These are phyloP conservation scores for Saccharum officinarum DNA, from an alignment of 176 grass and related monocot species.

Conservation along the genomic window DNA sequence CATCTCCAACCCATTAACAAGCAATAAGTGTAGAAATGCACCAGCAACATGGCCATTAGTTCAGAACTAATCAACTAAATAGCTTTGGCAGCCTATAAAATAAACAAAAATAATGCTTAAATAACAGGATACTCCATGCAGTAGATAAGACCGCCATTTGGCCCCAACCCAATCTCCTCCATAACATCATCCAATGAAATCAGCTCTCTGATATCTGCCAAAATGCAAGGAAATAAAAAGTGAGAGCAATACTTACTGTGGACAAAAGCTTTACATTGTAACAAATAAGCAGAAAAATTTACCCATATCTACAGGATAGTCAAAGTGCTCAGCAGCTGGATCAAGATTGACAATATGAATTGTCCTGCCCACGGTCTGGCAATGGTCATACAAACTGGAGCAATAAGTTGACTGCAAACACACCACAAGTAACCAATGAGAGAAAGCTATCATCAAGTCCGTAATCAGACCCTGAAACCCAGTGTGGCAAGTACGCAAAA, in stretches of 20 bases:
- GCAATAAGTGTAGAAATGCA: neutral
- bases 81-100: neutral
- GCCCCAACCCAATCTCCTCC: constrained; percentile 87
- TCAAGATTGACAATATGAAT: constrained; percentile 95
- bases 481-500: neutral
- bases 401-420: constrained; percentile 84
- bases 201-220: constrained; percentile 87
- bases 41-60: neutral
- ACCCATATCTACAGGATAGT: constrained; percentile 83
- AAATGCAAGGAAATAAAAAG: neutral
- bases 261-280: neutral
- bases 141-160: constrained; percentile 86
- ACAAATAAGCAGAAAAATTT: neutral
- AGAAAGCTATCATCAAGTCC: neutral
- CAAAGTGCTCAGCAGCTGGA: constrained; percentile 84
- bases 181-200: constrained; percentile 97
- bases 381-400: constrained; percentile 79
- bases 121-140: constrained; percentile 98
- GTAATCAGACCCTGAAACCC: neutral
- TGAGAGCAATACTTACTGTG: neutral
- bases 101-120: neutral
- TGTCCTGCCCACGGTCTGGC: constrained; percentile 55
- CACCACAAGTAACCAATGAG: constrained; percentile 3
- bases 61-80: neutral
- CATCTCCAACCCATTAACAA: neutral